Evolutionary conservation across 2,329 filamentous ascomycete species (phyloP), one percentile per base, ranked within the genome.

Genomic region (Phialemonium atrogriseum): DNA sequence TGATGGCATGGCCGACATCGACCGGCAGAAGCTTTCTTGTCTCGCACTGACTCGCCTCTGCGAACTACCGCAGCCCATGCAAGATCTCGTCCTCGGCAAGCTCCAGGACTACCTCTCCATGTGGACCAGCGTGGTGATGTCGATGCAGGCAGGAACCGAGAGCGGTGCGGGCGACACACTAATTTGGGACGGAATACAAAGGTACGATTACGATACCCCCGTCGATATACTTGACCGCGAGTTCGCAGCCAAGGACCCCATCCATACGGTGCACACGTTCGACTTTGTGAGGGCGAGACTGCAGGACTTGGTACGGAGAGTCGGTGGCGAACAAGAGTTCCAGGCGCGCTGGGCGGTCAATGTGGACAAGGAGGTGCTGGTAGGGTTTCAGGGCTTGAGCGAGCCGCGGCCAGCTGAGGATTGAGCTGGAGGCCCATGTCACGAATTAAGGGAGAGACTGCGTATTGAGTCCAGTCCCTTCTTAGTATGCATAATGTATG

Each of bases 61-160:
- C 10, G 80, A 85, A 49, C 65, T 80, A 2, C 66, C 68, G 1
- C 66, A 70, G 16, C 66, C 68, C 1, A 58, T 73, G 48, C 70
- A 71, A 38, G 64, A 71, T 0, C 68, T 81, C 33, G 65, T 75
- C 3, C 56, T 86, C 5, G 49, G 54, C 2, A 69, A 66, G 22
- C 61, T 91, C 34, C 84, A 91, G 52, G 80, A 80, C 46, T 77
- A 84, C 46, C 76, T 91, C 46, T 67, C 68, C 2, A 70, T 87
- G 59, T 91, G 84, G 84, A 83, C 79, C 2, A 73, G 71, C 40
- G 70, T 84, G 2, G 61, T 88, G 18, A 59, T 59, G 2, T 79
- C 86, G 45, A 58, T 88, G 30, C 64, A 78, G 32, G 77, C 80
- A 27, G 73, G 73, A 15, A 62, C 66, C 24, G 63, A 66, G 16